phyloP scores from a whole-genome alignment of 176 grass and related monocot genomes.

The Guadua angustifolia region DNA sequence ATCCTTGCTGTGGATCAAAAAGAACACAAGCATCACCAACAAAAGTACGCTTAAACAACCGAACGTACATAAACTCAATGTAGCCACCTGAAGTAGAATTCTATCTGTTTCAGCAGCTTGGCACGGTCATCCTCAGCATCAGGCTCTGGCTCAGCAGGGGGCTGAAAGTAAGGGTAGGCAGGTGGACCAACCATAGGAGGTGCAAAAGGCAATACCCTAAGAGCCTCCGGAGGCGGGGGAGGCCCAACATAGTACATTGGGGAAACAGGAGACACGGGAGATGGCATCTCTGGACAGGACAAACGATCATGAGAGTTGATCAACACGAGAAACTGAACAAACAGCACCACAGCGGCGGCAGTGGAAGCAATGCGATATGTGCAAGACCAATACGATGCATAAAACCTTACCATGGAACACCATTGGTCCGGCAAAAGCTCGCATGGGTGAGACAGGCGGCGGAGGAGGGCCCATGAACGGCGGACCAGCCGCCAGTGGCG shows the following conservation, averaged over 20 bases:
- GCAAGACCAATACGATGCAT: background rate
- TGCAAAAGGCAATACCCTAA: conserved; percentile 59
- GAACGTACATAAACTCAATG: background rate
- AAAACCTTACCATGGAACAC: conserved; percentile 55
- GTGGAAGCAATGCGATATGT: background rate
- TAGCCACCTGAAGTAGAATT: conserved; percentile 95
- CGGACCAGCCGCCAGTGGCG: conserved; percentile 34
- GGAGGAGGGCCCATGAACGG: conserved; percentile 55
- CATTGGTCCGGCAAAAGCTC: conserved; percentile 47
- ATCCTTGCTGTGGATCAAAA: conserved; percentile 66
- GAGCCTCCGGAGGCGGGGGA: conserved; percentile 62
- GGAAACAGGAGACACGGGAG: conserved; percentile 54
- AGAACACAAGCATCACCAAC: conserved; percentile 38
- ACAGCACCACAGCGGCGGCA: background rate
- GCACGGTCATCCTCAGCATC: conserved; percentile 39
- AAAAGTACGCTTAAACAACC: background rate
- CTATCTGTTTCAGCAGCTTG: conserved; percentile 79
- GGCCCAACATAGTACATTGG: conserved; percentile 77
- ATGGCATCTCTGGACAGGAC: conserved; percentile 57
- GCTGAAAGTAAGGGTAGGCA: conserved; percentile 55
- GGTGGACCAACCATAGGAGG: conserved; percentile 62
- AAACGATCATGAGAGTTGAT: background rate
- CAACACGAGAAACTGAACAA: background rate
- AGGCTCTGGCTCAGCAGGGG: conserved; percentile 6
- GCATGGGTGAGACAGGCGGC: conserved; percentile 32